A percentile compares a stretch with the other conserved stretches of the same genome.
phyloP scores from a whole-genome alignment of 306 rosid species.

The Gleditsia sinensis region DNA sequence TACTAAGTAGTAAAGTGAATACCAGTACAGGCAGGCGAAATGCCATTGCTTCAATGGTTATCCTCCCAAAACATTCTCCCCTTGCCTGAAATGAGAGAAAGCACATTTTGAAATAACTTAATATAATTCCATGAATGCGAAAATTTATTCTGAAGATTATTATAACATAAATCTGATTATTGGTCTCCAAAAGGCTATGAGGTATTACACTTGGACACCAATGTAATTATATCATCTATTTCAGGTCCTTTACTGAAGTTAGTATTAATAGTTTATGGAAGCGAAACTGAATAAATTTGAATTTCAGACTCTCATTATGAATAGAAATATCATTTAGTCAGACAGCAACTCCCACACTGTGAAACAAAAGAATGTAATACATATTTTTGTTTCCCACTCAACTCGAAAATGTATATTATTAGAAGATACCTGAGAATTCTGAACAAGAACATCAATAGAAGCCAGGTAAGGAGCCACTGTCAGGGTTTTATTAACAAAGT shows the following conservation, averaged over 20 bases:
- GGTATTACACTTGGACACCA: neutral
- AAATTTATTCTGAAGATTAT: neutral
- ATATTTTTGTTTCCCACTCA: constrained; percentile 18
- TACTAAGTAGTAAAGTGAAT: constrained; percentile 18
- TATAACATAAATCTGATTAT: neutral
- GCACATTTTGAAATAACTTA: constrained; percentile 14
- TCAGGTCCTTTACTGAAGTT: constrained; percentile 4
- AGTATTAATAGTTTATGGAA: neutral
- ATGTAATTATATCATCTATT: neutral
- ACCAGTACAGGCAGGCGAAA: constrained; percentile 89
- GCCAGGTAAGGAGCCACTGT: constrained; percentile 93
- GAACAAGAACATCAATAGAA: constrained; percentile 93
- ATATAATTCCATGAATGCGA: neutral
- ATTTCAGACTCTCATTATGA: neutral
- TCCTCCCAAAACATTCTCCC: constrained; percentile 94
- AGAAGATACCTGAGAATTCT: constrained; percentile 86
- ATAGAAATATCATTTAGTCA: constrained; percentile 1
- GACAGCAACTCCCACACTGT: constrained; percentile 6
- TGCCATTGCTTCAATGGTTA: constrained; percentile 90
- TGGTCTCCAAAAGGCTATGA: neutral
- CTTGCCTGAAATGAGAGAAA: constrained; percentile 55
- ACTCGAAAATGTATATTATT: constrained; percentile 10
- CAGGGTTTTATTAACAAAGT: constrained; percentile 90
- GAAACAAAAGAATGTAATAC: constrained; percentile 11
- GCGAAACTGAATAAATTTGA: constrained; percentile 13